phyloP scores from a whole-genome alignment of 805 yeast genomes.

The Kodamaea jinghongensis region DNA sequence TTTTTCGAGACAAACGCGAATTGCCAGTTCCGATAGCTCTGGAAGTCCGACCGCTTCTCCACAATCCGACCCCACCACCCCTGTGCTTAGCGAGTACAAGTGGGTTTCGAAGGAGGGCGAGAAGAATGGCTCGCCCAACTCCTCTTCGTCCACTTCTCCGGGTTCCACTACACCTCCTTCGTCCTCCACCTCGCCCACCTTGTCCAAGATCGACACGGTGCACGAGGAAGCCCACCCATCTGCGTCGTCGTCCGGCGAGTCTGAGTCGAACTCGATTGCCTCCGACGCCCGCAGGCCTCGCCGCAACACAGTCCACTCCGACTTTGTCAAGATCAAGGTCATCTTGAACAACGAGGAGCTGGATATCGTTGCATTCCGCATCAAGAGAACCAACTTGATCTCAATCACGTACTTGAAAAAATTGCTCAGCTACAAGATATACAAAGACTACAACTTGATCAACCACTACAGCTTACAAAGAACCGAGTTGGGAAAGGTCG shows the following conservation, averaged over 20 bases:
- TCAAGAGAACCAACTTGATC: constrained; percentile 21
- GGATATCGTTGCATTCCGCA: constrained; percentile 28
- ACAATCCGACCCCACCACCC: constrained; percentile 4
- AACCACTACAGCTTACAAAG: constrained; percentile 25
- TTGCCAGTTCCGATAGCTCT: constrained; percentile 8
- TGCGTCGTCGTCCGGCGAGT: background rate
- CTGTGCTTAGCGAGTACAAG: constrained; percentile 4
- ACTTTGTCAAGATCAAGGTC: constrained; percentile 26
- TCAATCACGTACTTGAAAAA: constrained; percentile 27
- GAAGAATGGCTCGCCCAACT: constrained; percentile 5
- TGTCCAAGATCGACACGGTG: too few species aligned
- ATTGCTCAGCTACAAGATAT: constrained; percentile 27
- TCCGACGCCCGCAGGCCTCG: constrained; percentile 2
- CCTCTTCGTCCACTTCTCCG: constrained; percentile 1
- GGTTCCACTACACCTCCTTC: too few species aligned
- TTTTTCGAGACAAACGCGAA: constrained; percentile 9
- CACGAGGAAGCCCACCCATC: background rate
- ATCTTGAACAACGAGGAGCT: constrained; percentile 24
- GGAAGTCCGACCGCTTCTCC: background rate
- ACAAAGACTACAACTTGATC: constrained; percentile 26
- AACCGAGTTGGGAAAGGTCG: constrained; percentile 11
- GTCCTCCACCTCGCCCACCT: too few species aligned
- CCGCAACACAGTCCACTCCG: constrained; percentile 5
- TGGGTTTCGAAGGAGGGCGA: constrained; percentile 5
- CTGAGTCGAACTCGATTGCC: background rate